phyloP scores from a whole-genome alignment of 2,329 filamentous ascomycete species.

The Dothideomycetes sp. region DNA sequence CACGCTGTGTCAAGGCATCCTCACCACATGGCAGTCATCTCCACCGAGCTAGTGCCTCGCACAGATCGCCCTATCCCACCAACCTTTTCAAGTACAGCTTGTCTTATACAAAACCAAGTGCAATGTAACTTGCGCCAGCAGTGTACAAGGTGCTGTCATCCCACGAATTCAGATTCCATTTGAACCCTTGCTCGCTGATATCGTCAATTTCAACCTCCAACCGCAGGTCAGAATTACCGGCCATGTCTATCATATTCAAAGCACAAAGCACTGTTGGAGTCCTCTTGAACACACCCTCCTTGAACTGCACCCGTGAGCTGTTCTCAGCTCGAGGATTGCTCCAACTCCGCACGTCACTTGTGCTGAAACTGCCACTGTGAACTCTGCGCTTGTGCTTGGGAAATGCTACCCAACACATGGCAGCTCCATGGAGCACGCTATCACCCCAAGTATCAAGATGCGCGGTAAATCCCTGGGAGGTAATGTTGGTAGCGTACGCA shows the following conservation, averaged over 20 bases:
- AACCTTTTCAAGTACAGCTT: not conserved
- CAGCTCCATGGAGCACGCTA: slow-evolving; percentile 20
- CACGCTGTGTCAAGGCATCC: no score
- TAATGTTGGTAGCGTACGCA: slow-evolving; percentile 19
- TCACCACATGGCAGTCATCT: no score
- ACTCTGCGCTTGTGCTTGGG: slow-evolving; percentile 21
- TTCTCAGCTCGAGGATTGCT: slow-evolving; percentile 17
- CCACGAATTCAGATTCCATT: slow-evolving; percentile 23
- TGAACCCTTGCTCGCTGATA: slow-evolving; percentile 20
- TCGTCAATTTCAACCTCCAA: slow-evolving; percentile 19
- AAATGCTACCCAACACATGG: slow-evolving; percentile 25
- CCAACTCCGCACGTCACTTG: slow-evolving; percentile 20
- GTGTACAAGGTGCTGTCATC: slow-evolving; percentile 18
- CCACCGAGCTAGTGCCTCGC: no score
- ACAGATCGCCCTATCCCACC: not conserved
- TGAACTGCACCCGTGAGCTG: slow-evolving; percentile 18
- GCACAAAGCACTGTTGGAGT: slow-evolving; percentile 21
- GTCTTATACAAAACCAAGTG: slow-evolving; percentile 14
- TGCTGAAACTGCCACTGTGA: slow-evolving; percentile 21
- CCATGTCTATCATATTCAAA: slow-evolving; percentile 23
- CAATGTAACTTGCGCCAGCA: slow-evolving; percentile 23
- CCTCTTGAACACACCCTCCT: slow-evolving; percentile 16
- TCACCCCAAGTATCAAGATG: slow-evolving; percentile 25
- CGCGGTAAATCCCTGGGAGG: slow-evolving; percentile 19
- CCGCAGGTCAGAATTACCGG: slow-evolving; percentile 21